Conservation (phyloP, 164 flowering plant genomes). For the Paratinospora sagittata region DNA sequence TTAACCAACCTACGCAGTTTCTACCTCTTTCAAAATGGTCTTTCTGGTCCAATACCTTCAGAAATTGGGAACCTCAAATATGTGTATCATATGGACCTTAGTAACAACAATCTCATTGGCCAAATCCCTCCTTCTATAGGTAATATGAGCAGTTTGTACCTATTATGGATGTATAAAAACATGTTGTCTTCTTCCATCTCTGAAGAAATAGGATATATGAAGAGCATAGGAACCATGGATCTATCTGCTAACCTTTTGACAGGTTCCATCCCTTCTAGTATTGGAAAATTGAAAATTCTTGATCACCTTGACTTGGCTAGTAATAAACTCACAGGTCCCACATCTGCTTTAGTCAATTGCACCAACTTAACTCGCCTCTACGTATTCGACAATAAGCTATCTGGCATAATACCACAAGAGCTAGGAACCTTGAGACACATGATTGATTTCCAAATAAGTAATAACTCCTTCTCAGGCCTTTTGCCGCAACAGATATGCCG, state of each 20-base stretch:
- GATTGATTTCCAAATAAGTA: neutral
- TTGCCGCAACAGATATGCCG: too few species aligned
- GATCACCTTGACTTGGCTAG: neutral
- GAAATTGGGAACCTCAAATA: conserved; percentile 2
- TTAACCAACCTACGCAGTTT: neutral
- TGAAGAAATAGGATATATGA: conserved; percentile 1
- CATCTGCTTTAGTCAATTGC: neutral
- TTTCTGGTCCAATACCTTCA: conserved; percentile 2
- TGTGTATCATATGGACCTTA: neutral
- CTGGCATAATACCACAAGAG: neutral
- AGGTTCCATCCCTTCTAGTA: conserved; percentile 2
- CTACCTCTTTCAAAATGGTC: neutral
- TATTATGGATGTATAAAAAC: neutral
- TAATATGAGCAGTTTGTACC: neutral
- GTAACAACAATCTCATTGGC: neutral
- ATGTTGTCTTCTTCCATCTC: neutral
- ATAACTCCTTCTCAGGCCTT: too few species aligned
- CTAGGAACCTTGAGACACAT: neutral
- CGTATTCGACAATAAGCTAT: neutral
- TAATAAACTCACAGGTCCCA: too few species aligned
- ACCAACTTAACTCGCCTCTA: neutral
- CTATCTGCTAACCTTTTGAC: neutral
- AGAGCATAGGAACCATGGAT: neutral
- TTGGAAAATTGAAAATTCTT: neutral
- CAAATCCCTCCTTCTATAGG: neutral